These are phyloP conservation scores for Aegilops tauschii DNA, from an alignment of 176 grass and related monocot species.

Conservation along the genomic window DNA sequence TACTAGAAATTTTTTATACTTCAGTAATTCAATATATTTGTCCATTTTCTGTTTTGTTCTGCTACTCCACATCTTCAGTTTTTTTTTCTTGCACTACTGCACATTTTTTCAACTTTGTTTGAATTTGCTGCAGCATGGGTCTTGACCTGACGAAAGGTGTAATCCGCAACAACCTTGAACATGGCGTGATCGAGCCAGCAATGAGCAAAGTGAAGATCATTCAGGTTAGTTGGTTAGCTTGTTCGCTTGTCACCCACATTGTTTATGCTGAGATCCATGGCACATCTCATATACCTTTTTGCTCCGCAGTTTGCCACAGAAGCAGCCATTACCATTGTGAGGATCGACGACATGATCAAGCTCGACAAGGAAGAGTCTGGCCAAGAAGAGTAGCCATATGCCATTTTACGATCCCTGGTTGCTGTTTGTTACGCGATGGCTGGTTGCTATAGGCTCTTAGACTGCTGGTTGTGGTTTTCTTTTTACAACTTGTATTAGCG, in stretches of 20 bases:
- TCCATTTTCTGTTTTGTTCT: neutral
- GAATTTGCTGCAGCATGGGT: slow-evolving; percentile 59
- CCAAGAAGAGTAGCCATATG: slow-evolving; percentile 45
- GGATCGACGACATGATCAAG: slow-evolving; percentile 97
- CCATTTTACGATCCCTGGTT: neutral
- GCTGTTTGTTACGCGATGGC: slow-evolving; percentile 5
- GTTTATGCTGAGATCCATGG: too few relatives aligned
- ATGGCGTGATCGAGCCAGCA: slow-evolving; percentile 88
- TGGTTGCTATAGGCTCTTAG: neutral
- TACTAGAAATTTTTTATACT: neutral
- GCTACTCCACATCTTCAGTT: neutral
- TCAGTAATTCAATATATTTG: neutral
- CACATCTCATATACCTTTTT: neutral
- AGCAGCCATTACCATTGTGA: slow-evolving; percentile 90
- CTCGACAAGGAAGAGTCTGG: slow-evolving; percentile 69
- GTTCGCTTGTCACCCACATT: too few relatives aligned
- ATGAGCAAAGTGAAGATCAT: slow-evolving; percentile 99
- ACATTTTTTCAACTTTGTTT: neutral
- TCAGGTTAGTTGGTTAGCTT: slow-evolving; percentile 23
- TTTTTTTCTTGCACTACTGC: neutral
- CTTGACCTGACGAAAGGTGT: slow-evolving; percentile 74
- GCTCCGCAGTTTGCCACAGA: slow-evolving; percentile 73
- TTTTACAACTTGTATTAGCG: too few relatives aligned
- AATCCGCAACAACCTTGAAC: slow-evolving; percentile 83
- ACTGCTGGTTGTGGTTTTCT: neutral